phyloP scores from a whole-genome alignment of 176 grass and related monocot species.

The Raddia distichophylla region DNA sequence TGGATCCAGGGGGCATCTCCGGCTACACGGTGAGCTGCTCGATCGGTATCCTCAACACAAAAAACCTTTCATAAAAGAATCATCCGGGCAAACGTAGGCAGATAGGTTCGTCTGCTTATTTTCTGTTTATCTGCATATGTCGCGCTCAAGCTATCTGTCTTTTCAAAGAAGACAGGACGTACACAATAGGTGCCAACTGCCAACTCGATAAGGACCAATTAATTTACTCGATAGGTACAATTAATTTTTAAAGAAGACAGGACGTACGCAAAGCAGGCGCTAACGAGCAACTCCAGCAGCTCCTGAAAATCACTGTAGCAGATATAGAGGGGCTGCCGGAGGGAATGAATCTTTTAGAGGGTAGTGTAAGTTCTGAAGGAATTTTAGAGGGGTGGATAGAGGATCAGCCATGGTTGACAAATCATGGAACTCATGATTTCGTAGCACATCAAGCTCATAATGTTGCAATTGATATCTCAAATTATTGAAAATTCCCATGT shows the following conservation, averaged over 20 bases:
- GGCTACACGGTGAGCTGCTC: slow-evolving; percentile 80
- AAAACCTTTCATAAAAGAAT: background rate
- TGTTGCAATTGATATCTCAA: too few relatives aligned
- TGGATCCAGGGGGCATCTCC: slow-evolving; percentile 86
- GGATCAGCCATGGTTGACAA: too few relatives aligned
- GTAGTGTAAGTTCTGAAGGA: too few relatives aligned
- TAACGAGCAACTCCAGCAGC: too few relatives aligned
- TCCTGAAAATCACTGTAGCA: too few relatives aligned
- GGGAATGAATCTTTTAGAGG: too few relatives aligned
- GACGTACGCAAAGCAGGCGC: background rate
- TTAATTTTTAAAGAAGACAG: background rate
- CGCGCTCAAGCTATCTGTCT: slow-evolving; percentile 15
- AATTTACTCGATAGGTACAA: slow-evolving; percentile 14
- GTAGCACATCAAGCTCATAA: too few relatives aligned
- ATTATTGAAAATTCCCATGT: too few relatives aligned
- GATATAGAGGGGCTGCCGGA: too few relatives aligned
- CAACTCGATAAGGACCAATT: background rate
- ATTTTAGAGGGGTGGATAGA: too few relatives aligned
- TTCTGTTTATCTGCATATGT: background rate
- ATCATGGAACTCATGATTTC: too few relatives aligned
- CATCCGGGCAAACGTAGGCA: background rate
- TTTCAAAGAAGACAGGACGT: slow-evolving; percentile 13
- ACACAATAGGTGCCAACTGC: background rate
- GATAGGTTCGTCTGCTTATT: slow-evolving; percentile 24
- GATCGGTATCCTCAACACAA: background rate